Evolutionary conservation across 441 rosid species (phyloP).

Genomic region (Syzygium malaccense): DNA sequence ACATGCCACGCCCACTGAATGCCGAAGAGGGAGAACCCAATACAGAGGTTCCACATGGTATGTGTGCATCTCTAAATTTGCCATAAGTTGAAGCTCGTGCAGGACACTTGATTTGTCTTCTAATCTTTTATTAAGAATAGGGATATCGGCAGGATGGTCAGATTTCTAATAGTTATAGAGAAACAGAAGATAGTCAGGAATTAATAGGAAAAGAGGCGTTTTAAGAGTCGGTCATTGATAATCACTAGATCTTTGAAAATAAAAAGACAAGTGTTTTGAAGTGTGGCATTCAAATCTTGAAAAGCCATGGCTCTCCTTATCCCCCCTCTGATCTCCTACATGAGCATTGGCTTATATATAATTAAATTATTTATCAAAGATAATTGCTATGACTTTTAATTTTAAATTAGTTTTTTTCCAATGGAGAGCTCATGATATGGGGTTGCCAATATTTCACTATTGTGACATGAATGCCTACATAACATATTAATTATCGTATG

Average conservation of each 20-base stretch:
- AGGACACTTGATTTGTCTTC: neutral
- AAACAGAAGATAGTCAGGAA: neutral
- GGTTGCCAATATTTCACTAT: neutral
- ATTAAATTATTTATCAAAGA: neutral
- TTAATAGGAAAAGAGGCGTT: neutral
- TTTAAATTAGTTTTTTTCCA: neutral
- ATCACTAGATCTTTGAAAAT: neutral
- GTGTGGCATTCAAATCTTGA: neutral
- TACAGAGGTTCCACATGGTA: neutral
- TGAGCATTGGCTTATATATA: too few species aligned
- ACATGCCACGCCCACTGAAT: neutral
- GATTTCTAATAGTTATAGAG: neutral
- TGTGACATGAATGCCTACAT: neutral
- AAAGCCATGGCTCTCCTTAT: too few species aligned
- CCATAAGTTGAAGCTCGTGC: neutral
- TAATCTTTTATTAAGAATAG: neutral
- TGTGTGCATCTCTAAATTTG: neutral
- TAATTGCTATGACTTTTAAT: neutral
- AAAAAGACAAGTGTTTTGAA: neutral
- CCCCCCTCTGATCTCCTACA: neutral
- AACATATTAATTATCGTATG: neutral
- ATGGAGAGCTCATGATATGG: neutral
- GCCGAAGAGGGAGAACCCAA: neutral
- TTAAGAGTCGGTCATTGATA: neutral
- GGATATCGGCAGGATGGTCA: neutral